Evolutionary conservation across 768 basidiomycete genomes (phyloP).

Genomic region (Hygrophoropsis aurantiaca): DNA sequence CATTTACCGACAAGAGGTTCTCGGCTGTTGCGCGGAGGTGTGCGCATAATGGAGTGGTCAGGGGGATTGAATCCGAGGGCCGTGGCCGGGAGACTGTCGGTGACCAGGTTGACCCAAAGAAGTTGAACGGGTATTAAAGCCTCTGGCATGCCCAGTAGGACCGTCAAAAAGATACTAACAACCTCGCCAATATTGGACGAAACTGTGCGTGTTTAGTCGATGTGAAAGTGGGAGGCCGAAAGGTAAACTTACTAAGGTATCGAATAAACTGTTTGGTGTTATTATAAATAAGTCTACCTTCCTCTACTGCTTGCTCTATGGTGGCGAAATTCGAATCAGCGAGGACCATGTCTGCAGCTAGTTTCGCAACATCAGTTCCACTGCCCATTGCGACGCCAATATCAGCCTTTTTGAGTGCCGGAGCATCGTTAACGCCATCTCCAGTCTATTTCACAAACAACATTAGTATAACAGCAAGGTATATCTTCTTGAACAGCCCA

Average conservation of each 20-base stretch:
- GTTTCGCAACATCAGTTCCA: slow-evolving; percentile 96
- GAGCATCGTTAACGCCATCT: slow-evolving; percentile 98
- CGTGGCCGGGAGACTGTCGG: slow-evolving; percentile 94
- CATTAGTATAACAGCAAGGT: slow-evolving; percentile 8
- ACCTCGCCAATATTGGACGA: slow-evolving; percentile 98
- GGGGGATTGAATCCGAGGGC: slow-evolving; percentile 98
- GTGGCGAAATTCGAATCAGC: slow-evolving; percentile 97
- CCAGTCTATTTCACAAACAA: slow-evolving; percentile 59
- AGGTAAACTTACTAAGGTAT: slow-evolving; percentile 76
- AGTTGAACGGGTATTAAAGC: slow-evolving; percentile 97
- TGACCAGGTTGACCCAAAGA: slow-evolving; percentile 98
- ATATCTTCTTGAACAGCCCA: too few species aligned
- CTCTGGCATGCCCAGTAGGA: slow-evolving; percentile 98
- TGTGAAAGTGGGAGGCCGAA: background rate
- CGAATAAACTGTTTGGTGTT: slow-evolving; percentile 99
- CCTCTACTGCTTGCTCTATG: slow-evolving; percentile 95
- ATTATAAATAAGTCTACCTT: slow-evolving; percentile 97
- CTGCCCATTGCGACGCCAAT: slow-evolving; percentile 99
- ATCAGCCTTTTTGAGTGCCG: slow-evolving; percentile 94
- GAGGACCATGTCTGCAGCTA: slow-evolving; percentile 97
- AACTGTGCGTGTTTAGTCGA: slow-evolving; percentile 40
- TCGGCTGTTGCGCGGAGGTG: slow-evolving; percentile 85
- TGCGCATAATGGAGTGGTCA: slow-evolving; percentile 95
- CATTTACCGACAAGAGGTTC: slow-evolving; percentile 91
- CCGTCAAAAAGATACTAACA: slow-evolving; percentile 95